Conservation (phyloP, 2,329 filamentous ascomycete genomes). For the Botryosphaeria dothidea region DNA sequence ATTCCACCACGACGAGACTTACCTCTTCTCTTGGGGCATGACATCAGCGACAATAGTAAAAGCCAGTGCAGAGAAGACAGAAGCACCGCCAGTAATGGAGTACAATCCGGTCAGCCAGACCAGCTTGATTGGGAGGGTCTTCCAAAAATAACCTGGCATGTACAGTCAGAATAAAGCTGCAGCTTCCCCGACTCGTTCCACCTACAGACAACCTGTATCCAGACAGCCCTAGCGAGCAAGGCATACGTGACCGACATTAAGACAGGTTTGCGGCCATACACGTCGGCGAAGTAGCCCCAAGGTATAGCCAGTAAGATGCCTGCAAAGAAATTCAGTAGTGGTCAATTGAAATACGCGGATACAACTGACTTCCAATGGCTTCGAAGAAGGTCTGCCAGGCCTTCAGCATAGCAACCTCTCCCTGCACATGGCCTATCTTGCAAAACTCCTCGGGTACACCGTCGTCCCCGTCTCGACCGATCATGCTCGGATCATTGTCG, state of each 20-base stretch:
- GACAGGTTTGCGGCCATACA: conserved; percentile 35
- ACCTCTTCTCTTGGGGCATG: conserved; percentile 25
- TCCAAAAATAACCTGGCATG: conserved; percentile 33
- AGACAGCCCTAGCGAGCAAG: conserved; percentile 25
- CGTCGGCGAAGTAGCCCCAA: conserved; percentile 37
- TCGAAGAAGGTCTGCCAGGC: conserved; percentile 51
- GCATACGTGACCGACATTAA: conserved; percentile 29
- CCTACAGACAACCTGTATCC: conserved; percentile 34
- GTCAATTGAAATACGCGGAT: too few relatives aligned
- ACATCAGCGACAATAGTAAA: conserved; percentile 35
- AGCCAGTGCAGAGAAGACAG: conserved; percentile 29
- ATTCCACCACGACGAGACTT: not conserved
- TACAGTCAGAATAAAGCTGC: not conserved
- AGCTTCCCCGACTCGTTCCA: not conserved
- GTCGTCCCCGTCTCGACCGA: conserved; percentile 24
- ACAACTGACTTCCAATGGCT: conserved; percentile 44
- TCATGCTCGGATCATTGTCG: conserved; percentile 34
- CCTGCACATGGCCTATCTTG: conserved; percentile 53
- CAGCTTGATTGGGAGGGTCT: conserved; percentile 31
- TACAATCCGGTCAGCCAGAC: conserved; percentile 33
- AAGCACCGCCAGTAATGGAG: conserved; percentile 29
- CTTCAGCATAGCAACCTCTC: conserved; percentile 53
- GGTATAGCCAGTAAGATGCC: conserved; percentile 34
- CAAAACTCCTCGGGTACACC: conserved; percentile 45
- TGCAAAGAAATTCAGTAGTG: not conserved